These are phyloP conservation scores for Helenozyma rhizophorensis DNA, from an alignment of 805 yeast species.

Conservation along the genomic window DNA sequence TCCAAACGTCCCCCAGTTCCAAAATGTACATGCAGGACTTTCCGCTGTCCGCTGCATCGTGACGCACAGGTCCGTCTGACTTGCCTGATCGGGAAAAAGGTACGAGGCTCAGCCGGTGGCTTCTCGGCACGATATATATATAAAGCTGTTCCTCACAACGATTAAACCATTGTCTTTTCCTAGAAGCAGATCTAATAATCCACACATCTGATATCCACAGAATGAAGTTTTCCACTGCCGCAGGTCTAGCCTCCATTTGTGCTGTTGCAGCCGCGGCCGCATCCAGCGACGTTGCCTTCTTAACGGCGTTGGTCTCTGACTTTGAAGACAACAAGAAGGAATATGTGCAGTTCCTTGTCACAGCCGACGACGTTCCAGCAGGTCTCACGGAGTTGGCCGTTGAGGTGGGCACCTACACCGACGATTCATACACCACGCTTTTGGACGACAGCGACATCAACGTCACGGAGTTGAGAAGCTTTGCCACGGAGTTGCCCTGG, in stretches of 20 bases:
- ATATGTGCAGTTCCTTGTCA: slow-evolving; percentile 28
- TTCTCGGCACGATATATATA: too few relatives aligned
- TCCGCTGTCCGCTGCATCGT: too few relatives aligned
- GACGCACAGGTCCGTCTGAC: too few relatives aligned
- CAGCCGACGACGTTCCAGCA: slow-evolving; percentile 24
- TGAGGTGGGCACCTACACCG: slow-evolving; percentile 37
- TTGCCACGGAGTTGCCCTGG: slow-evolving; percentile 35
- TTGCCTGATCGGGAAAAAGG: too few relatives aligned
- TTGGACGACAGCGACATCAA: slow-evolving; percentile 15
- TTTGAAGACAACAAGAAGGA: slow-evolving; percentile 25
- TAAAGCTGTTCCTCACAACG: too few relatives aligned
- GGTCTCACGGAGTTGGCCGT: slow-evolving; percentile 28
- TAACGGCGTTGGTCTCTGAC: slow-evolving; percentile 37
- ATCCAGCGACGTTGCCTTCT: slow-evolving; percentile 15
- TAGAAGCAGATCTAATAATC: too few relatives aligned
- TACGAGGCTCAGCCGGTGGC: too few relatives aligned
- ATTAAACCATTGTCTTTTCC: too few relatives aligned
- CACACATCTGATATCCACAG: neutral
- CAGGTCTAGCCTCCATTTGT: slow-evolving; percentile 8
- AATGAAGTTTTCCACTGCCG: slow-evolving; percentile 18
- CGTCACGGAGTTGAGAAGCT: slow-evolving; percentile 22
- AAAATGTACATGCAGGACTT: too few relatives aligned
- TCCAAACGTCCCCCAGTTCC: too few relatives aligned
- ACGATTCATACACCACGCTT: slow-evolving; percentile 42
- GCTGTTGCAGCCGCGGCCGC: slow-evolving; percentile 6